Evolutionary conservation across 2,329 filamentous ascomycete species (phyloP).

Genomic region (Botryosphaeria dothidea): DNA sequence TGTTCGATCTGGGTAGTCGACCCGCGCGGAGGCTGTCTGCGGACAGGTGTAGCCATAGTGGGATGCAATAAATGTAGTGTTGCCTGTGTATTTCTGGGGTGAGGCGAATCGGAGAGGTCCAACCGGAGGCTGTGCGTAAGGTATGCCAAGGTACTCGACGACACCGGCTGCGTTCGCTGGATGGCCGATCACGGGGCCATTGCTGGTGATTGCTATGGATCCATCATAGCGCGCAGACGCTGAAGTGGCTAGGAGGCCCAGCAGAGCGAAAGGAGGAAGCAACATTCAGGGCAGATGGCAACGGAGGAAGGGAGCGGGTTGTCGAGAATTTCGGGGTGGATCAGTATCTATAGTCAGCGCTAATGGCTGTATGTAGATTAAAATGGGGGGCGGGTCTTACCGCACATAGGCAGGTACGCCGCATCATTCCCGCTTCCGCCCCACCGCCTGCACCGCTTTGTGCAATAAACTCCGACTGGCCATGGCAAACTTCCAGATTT

Average conservation of each 20-base stretch:
- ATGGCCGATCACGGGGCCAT: conserved; percentile 36
- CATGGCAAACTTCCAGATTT: too few species aligned
- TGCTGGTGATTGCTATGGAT: conserved; percentile 13
- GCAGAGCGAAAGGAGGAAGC: background rate
- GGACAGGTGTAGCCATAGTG: background rate
- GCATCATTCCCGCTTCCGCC: background rate
- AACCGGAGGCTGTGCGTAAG: conserved; percentile 36
- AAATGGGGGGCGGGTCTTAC: background rate
- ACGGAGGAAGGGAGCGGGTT: background rate
- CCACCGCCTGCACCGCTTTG: background rate
- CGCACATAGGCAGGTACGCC: background rate
- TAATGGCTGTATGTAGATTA: background rate
- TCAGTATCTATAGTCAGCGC: background rate
- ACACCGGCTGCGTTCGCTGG: conserved; percentile 27
- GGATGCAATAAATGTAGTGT: conserved; percentile 27
- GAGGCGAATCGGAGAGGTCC: conserved; percentile 36
- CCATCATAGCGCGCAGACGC: background rate
- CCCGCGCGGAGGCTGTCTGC: background rate
- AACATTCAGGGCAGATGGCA: background rate
- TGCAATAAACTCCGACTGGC: background rate
- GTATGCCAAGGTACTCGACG: conserved; percentile 38
- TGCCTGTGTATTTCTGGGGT: conserved; percentile 29
- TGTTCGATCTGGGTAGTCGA: background rate
- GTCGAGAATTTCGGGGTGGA: background rate
- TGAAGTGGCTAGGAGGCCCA: background rate